Evolutionary conservation across 495 filamentous ascomycete genomes (phyloP), one percentile per base, ranked within the genome.

Genomic region (Rostrohypoxylon terebratum): DNA sequence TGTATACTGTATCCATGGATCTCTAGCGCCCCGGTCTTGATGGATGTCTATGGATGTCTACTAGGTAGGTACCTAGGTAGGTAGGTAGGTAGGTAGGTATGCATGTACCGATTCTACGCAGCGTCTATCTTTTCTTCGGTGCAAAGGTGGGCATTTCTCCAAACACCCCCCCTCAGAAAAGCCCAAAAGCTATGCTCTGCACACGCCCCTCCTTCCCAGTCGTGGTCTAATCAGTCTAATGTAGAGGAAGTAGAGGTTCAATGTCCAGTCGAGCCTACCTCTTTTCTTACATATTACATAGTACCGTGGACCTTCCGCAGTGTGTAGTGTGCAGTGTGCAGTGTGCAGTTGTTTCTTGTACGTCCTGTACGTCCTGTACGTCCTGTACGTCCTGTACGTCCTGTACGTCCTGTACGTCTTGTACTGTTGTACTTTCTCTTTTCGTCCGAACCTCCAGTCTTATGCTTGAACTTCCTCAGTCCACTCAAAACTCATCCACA

Each of bases 371-470:
- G n/a, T n/a, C n/a, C n/a, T n/a, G n/a, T n/a, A n/a, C n/a, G n/a
- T n/a, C n/a, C n/a, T n/a, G n/a, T n/a, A n/a, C n/a, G n/a, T n/a
- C n/a, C n/a, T n/a, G n/a, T n/a, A n/a, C n/a, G n/a, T n/a, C n/a
- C n/a, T n/a, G n/a, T n/a, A n/a, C n/a, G n/a, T 53, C 21, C 31
- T 28, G 28, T 28, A 28, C 23, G n/a, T n/a, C n/a, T 48, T 54
- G 42, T 63, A 69, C 42, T 59, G 40, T 40, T 28, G 61, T 73
- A 73, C 69, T 47, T 55, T 73, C 70, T 69, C 65, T 68, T 73
- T 73, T 73, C 70, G 70, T 73, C 70, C 65, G 70, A 73, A 73
- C 70, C 59, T 68, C 28, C 28, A 28, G 28, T 28, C 42, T 61
- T 67, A 62, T 51, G 36, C 42, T 23, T 58, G 38, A 28, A 28